phyloP scores from a whole-genome alignment of 116 monocot genomes.

The Iris pallida region DNA sequence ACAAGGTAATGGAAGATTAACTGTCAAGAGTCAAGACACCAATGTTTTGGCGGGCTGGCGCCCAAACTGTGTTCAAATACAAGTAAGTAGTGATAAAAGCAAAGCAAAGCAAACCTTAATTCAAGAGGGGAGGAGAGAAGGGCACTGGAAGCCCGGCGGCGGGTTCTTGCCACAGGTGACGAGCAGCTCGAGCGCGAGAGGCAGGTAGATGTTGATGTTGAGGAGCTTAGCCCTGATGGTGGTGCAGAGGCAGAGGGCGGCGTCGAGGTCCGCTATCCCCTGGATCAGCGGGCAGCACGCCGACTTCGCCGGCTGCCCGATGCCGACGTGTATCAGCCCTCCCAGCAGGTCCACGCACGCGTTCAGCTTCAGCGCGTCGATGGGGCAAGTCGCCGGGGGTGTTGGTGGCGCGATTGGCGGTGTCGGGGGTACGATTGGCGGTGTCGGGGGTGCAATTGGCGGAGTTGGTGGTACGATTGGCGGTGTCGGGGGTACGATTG shows the following conservation, averaged over 20 bases:
- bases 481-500: background rate
- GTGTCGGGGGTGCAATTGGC: background rate
- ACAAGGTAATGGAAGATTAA: too few relatives aligned
- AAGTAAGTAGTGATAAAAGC: too few relatives aligned
- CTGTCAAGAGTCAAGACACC: too few relatives aligned
- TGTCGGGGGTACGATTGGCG: background rate
- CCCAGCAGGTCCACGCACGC: slow-evolving; percentile 24
- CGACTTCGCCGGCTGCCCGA: slow-evolving; percentile 8
- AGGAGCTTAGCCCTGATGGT: slow-evolving; percentile 16
- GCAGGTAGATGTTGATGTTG: slow-evolving; percentile 14
- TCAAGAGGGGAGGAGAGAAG: background rate
- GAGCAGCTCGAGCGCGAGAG: slow-evolving; percentile 11
- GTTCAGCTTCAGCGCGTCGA: slow-evolving; percentile 26
- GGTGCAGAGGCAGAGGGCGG: slow-evolving; percentile 22
- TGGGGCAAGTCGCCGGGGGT: slow-evolving; percentile 6
- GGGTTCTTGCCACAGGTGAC: slow-evolving; percentile 15
- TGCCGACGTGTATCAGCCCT: slow-evolving; percentile 19
- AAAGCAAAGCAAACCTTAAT: too few relatives aligned
- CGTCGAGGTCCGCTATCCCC: slow-evolving; percentile 21
- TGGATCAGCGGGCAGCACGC: slow-evolving; percentile 21
- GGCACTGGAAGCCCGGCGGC: slow-evolving; percentile 16
- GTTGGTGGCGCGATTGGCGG: background rate
- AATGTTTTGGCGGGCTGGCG: too few relatives aligned
- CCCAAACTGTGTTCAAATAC: too few relatives aligned
- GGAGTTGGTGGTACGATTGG: background rate